Base-by-base conservation (phyloP, 1,139 yeast species). In the Ogataea hybrid region DNA sequence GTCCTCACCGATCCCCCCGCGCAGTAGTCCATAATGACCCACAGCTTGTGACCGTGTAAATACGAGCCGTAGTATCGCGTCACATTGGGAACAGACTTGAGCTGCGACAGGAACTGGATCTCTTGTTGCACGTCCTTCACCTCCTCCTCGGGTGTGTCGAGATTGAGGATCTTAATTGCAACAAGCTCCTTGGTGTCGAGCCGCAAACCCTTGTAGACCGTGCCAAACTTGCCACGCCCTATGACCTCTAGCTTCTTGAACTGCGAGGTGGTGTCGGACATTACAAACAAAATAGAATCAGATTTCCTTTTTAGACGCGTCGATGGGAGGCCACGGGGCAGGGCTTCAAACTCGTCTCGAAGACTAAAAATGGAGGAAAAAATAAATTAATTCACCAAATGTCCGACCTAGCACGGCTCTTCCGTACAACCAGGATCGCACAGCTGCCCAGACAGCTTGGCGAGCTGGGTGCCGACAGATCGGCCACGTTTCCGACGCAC, bases 1-100 rank as follows among this genome's bases (percentile, higher is more conserved):
- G 97, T 87, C 43, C 98, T 71, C 37, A 94, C 78, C 0, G 96
- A 86, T 0, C 99, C 99, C 11, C 98, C 99, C 1, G 96, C 95
- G 64, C 98, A 92, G 59, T 86, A 79, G 60, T 94, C 98, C 97
- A 94, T 94, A 44, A 94, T 81, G 61, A 94, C 90, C 98, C 99
- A 94, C 28, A 94, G 69, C 58, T 87, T 84, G 8, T 97, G 85
- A 37, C 92, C 97, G 49, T 81, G 78, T 31, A 94, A 65, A 51
- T 84, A 85, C 0, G 95, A 84, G 1, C 97, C 97, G 60, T 85
- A 86, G 65, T 94, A 94, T 52, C 84, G 90, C 3, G 96, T 89
- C 37, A 94, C 89, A 54, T 94, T 94, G 21, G 96, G 96, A 3
- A 84, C 84, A 44, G 79, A 81, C 52, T 87, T 85, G 51, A 94